A percentile compares a stretch with the other conserved stretches of the same genome.
phyloP scores from a whole-genome alignment of 2,329 filamentous ascomycete genomes.

The Aspergillus brasiliensis region DNA sequence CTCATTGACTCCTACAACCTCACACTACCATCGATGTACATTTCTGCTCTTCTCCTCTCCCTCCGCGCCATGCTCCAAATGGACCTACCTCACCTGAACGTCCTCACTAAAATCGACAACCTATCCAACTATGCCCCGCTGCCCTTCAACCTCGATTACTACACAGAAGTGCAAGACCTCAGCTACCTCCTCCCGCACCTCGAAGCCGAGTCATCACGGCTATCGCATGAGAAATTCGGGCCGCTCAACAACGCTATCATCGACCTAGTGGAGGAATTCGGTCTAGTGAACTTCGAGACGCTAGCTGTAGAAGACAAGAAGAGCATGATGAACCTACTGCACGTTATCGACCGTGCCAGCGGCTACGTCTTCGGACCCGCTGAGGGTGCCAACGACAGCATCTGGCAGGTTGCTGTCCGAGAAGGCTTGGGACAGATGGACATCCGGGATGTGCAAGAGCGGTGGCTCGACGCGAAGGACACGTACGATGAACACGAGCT shows the following conservation, averaged over 20 bases:
- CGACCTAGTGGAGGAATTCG: slow-evolving; percentile 84
- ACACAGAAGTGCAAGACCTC: slow-evolving; percentile 95
- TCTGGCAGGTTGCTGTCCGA: slow-evolving; percentile 97
- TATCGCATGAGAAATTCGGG: slow-evolving; percentile 74
- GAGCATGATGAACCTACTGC: slow-evolving; percentile 90
- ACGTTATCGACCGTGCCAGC: slow-evolving; percentile 85
- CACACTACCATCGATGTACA: slow-evolving; percentile 89
- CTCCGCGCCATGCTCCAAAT: slow-evolving; percentile 97
- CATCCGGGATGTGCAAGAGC: slow-evolving; percentile 86
- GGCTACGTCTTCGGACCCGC: slow-evolving; percentile 91
- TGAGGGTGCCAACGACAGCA: slow-evolving; percentile 88
- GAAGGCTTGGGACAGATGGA: slow-evolving; percentile 71
- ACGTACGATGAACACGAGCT: slow-evolving; percentile 81
- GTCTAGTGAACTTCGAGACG: slow-evolving; percentile 88
- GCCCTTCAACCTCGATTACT: slow-evolving; percentile 94
- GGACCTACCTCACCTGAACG: slow-evolving; percentile 93
- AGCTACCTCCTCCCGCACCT: slow-evolving; percentile 79
- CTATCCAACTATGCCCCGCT: slow-evolving; percentile 79
- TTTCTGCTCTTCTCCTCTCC: slow-evolving; percentile 89
- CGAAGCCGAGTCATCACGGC: slow-evolving; percentile 71
- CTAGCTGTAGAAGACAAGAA: slow-evolving; percentile 95
- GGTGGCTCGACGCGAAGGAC: slow-evolving; percentile 90
- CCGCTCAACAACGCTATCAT: slow-evolving; percentile 85
- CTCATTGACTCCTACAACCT: slow-evolving; percentile 93
- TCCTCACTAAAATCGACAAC: slow-evolving; percentile 97